A percentile compares a stretch with the other conserved stretches of the same genome.
Conservation (phyloP, 2,329 filamentous ascomycete genomes). For the Aspergillus awamori region DNA sequence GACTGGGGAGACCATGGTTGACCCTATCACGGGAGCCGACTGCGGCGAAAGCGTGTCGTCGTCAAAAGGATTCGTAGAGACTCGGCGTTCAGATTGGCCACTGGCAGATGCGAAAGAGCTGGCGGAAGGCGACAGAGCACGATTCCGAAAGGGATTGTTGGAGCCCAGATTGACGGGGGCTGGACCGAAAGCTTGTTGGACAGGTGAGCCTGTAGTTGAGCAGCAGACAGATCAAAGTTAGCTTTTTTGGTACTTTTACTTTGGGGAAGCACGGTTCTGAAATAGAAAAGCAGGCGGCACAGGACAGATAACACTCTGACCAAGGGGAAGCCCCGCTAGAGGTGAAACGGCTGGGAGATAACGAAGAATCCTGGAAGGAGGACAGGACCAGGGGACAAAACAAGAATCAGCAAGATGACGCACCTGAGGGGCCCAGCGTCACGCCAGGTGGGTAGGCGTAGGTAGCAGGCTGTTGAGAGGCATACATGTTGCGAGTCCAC, state of each 20-base stretch:
- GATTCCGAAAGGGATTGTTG: constrained; percentile 56
- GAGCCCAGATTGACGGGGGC: constrained; percentile 43
- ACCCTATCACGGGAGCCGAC: constrained; percentile 35
- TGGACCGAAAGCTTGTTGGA: constrained; percentile 38
- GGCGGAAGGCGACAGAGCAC: constrained; percentile 42
- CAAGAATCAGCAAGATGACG: constrained; percentile 28
- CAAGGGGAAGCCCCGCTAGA: constrained; percentile 21
- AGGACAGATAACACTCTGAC: constrained; percentile 16
- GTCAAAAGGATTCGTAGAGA: constrained; percentile 65
- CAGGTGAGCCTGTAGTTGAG: constrained; percentile 23
- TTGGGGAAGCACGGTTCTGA: constrained; percentile 12
- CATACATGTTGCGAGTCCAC: constrained; percentile 34
- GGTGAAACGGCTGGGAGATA: constrained; percentile 23
- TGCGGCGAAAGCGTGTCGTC: constrained; percentile 42
- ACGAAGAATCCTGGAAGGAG: constrained; percentile 12
- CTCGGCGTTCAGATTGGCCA: constrained; percentile 49
- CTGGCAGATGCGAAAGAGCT: constrained; percentile 31
- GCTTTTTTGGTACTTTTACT: constrained; percentile 1
- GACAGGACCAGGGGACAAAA: constrained; percentile 12
- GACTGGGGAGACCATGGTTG: constrained; percentile 34
- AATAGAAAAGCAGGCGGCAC: constrained; percentile 14
- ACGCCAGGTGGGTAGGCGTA: constrained; percentile 37
- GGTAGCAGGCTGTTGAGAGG: constrained; percentile 32
- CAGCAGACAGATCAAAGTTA: constrained; percentile 9
- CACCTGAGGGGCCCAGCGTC: constrained; percentile 37